These are phyloP conservation scores for Elsinoe fawcettii DNA, from an alignment of 2,329 filamentous ascomycete genomes.

Conservation along the genomic window DNA sequence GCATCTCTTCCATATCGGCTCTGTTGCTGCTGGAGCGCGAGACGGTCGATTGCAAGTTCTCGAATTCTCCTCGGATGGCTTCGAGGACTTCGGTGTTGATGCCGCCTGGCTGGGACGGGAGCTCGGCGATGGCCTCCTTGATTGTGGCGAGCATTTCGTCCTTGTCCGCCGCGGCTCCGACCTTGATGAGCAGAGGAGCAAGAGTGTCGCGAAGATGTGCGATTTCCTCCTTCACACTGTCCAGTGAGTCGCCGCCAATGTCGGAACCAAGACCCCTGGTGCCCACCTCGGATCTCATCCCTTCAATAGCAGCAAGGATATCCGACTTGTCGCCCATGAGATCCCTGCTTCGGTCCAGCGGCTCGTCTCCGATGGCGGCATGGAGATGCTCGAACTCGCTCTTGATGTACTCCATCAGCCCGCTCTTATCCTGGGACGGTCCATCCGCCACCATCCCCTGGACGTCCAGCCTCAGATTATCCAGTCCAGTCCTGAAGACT, in stretches of 20 bases:
- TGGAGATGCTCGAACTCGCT: constrained; percentile 56
- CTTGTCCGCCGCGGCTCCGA: constrained; percentile 38
- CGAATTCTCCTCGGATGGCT: constrained; percentile 44
- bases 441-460: constrained; percentile 44
- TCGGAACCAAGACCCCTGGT: constrained; percentile 31
- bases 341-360: constrained; percentile 5
- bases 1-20: constrained; percentile 41
- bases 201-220: constrained; percentile 53
- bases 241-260: constrained; percentile 45
- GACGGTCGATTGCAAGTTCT: constrained; percentile 39
- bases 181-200: constrained; percentile 43
- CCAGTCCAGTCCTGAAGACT: constrained; percentile 56
- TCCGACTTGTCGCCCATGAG: constrained; percentile 29
- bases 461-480: constrained; percentile 55
- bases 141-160: constrained; percentile 63
- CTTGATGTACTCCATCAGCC: constrained; percentile 44
- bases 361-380: constrained; percentile 41
- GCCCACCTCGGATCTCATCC: constrained; percentile 35
- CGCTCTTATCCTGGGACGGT: constrained; percentile 35
- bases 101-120: constrained; percentile 20
- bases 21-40: constrained; percentile 33
- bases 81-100: constrained; percentile 46
- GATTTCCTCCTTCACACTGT: constrained; percentile 58
- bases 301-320: constrained; percentile 34
- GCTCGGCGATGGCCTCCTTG: constrained; percentile 36